Evolutionary conservation across 1,284 basidiomycete species (phyloP).

Genomic region (Pseudozyma hubeiensis): DNA sequence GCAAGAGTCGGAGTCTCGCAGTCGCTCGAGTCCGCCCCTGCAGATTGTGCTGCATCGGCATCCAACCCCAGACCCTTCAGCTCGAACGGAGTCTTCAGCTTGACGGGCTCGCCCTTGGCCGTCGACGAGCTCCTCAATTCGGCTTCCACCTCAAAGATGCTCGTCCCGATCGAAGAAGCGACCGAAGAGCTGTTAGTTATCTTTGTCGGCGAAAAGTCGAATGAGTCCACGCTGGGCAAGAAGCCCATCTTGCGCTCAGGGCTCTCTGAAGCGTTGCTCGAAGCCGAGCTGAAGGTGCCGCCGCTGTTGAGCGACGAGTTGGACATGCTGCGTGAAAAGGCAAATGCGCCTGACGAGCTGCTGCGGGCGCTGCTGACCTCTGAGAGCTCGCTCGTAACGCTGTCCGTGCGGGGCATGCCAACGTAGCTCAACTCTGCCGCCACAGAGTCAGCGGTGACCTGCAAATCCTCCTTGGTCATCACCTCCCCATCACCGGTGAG

Average conservation of each 20-base stretch:
- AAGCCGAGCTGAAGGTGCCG: constrained; percentile 47
- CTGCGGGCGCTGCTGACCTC: constrained; percentile 39
- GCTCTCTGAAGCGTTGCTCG: constrained; percentile 45
- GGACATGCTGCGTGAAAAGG: constrained; percentile 51
- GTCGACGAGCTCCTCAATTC: constrained; percentile 6
- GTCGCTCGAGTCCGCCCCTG: constrained; percentile 38
- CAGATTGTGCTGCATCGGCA: background rate
- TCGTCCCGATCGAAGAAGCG: constrained; percentile 45
- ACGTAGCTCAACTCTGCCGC: constrained; percentile 29
- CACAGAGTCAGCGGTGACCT: constrained; percentile 28
- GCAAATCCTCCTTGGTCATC: constrained; percentile 28
- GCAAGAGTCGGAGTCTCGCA: constrained; percentile 53
- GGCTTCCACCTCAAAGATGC: constrained; percentile 33
- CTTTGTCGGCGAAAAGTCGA: constrained; percentile 36
- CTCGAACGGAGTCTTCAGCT: constrained; percentile 45
- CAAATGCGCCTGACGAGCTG: constrained; percentile 50
- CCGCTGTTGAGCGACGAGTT: constrained; percentile 47
- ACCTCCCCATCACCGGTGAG: constrained; percentile 15
- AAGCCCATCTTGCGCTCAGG: constrained; percentile 35
- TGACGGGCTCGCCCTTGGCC: constrained; percentile 4
- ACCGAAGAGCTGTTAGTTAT: constrained; percentile 37
- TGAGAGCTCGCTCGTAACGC: constrained; percentile 43
- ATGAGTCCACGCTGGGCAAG: constrained; percentile 28
- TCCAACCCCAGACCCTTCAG: constrained; percentile 15
- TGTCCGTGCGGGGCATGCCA: constrained; percentile 36